phyloP scores from a whole-genome alignment of 495 filamentous ascomycete species.

The Lasiosphaeriaceae sp. region DNA sequence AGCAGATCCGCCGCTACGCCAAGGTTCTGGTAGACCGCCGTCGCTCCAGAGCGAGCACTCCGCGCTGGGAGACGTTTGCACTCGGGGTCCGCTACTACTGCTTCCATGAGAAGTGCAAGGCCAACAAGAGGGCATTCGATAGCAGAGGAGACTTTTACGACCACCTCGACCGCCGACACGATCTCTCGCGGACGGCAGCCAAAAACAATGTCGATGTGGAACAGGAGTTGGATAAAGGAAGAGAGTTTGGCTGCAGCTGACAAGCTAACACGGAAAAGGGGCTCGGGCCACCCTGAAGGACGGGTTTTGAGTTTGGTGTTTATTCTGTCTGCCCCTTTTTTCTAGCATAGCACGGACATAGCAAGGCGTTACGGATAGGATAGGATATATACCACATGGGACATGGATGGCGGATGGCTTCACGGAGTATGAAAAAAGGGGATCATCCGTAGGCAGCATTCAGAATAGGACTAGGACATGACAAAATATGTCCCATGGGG shows the following conservation, averaged over 20 bases:
- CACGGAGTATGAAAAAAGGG: neutral
- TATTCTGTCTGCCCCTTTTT: neutral
- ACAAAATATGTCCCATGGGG: too few species aligned
- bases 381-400: neutral
- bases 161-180: slow-evolving; percentile 22
- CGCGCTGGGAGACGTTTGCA: slow-evolving; percentile 31
- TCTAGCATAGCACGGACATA: neutral
- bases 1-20: slow-evolving; percentile 17
- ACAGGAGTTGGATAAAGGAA: slow-evolving; percentile 23
- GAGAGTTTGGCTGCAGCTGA: slow-evolving; percentile 25
- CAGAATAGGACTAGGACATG: too few species aligned
- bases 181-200: slow-evolving; percentile 12
- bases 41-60: slow-evolving; percentile 20
- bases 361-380: neutral
- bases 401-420: neutral
- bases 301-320: neutral
- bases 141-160: slow-evolving; percentile 26
- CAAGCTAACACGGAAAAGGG: neutral
- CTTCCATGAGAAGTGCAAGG: slow-evolving; percentile 19
- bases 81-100: slow-evolving; percentile 28
- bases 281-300: neutral
- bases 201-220: slow-evolving; percentile 20
- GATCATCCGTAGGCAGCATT: too few species aligned
- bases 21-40: slow-evolving; percentile 19
- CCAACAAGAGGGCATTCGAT: slow-evolving; percentile 9